These are phyloP conservation scores for Petrea volubilis DNA, from an alignment of 257 asterid species.

Conservation along the genomic window DNA sequence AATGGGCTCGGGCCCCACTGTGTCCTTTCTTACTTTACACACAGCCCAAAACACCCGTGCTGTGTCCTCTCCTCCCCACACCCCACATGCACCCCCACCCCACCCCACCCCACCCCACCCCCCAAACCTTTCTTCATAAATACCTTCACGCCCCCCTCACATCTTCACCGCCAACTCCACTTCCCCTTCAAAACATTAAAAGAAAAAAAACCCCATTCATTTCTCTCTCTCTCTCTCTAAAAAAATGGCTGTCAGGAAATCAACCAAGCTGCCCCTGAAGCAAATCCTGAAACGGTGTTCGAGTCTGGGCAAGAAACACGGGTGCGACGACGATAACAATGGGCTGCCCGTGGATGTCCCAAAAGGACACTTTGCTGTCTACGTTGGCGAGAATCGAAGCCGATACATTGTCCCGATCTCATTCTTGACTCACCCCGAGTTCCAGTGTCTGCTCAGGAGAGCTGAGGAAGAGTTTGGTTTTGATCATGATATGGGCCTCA, in stretches of 20 bases:
- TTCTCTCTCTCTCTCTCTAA: not conserved
- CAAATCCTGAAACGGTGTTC: constrained; percentile 51
- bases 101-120: not conserved
- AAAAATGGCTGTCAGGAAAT: constrained; percentile 44
- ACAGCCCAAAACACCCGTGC: constrained; percentile 50
- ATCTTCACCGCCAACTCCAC: constrained; percentile 21
- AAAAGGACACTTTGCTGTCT: constrained; percentile 49
- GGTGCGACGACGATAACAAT: constrained; percentile 22
- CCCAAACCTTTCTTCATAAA: constrained; percentile 46
- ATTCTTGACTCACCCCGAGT: constrained; percentile 43
- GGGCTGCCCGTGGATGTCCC: constrained; percentile 48
- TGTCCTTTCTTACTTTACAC: constrained; percentile 43
- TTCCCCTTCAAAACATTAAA: not conserved
- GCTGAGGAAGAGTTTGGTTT: constrained; percentile 63
- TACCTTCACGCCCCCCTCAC: constrained; percentile 33
- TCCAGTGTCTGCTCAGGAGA: constrained; percentile 38
- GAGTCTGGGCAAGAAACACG: constrained; percentile 39
- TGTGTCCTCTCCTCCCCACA: constrained; percentile 24
- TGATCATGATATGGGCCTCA: constrained; percentile 56
- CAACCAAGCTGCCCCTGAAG: constrained; percentile 36
- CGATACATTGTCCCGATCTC: constrained; percentile 54
- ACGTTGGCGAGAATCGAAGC: constrained; percentile 47
- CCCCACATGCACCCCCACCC: constrained; percentile 1
- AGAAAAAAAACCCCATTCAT: not conserved
- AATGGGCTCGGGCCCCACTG: constrained; percentile 41